These are phyloP conservation scores for Salix exigua DNA, from an alignment of 345 rosid species.

Conservation along the genomic window DNA sequence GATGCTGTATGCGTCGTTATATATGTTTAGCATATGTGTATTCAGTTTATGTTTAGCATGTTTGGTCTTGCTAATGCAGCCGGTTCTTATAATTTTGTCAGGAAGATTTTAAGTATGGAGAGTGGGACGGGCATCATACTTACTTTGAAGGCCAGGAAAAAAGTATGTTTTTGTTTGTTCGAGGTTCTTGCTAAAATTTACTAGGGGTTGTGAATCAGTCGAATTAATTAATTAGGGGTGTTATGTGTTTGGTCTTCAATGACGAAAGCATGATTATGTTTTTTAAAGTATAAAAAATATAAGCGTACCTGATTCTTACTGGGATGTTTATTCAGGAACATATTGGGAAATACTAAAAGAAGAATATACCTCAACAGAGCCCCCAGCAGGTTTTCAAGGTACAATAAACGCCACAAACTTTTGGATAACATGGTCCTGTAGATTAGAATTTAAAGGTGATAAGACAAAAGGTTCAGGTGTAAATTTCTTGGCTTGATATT, in stretches of 20 bases:
- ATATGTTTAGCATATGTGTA: not conserved
- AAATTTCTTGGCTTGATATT: not conserved
- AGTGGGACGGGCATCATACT: slow-evolving; percentile 82
- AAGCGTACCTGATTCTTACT: not conserved
- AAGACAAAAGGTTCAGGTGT: not conserved
- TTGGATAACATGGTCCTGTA: not conserved
- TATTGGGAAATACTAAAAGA: slow-evolving; percentile 69
- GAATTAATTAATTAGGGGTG: too few relatives aligned
- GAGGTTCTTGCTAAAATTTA: too few relatives aligned
- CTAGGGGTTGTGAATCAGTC: too few relatives aligned
- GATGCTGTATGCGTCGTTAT: slow-evolving; percentile 37
- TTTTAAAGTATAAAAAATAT: too few relatives aligned
- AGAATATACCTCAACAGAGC: slow-evolving; percentile 55
- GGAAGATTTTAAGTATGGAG: slow-evolving; percentile 81
- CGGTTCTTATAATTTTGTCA: slow-evolving; percentile 10
- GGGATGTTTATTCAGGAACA: slow-evolving; percentile 34
- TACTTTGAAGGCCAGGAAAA: slow-evolving; percentile 56
- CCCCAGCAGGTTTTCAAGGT: slow-evolving; percentile 87
- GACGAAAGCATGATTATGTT: not conserved
- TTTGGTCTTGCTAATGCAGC: not conserved
- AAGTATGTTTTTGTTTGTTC: slow-evolving; percentile 13
- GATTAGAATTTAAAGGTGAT: not conserved
- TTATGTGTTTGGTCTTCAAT: not conserved
- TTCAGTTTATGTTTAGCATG: not conserved
- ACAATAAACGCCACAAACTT: not conserved